These are phyloP conservation scores for Meyerozyma guilliermondii DNA, from an alignment of 1,139 yeast species.

Conservation along the genomic window DNA sequence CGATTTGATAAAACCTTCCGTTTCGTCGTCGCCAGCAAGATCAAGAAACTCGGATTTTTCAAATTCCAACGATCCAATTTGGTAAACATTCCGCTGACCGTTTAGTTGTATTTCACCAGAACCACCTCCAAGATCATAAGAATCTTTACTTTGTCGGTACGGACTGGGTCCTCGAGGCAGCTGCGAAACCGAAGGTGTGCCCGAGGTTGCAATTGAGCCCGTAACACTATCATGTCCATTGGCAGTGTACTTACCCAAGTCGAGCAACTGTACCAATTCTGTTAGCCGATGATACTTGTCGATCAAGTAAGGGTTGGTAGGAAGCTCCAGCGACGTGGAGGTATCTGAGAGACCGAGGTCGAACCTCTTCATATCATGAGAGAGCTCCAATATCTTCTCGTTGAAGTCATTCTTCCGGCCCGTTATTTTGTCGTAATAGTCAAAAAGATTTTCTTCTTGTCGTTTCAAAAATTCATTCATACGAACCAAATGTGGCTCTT, in stretches of 20 bases:
- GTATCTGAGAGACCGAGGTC: conserved; percentile 45
- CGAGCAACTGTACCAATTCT: conserved; percentile 48
- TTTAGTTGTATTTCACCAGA: conserved; percentile 6
- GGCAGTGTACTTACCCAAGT: conserved; percentile 5
- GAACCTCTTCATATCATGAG: conserved; percentile 51
- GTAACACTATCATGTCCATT: neutral
- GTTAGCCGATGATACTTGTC: conserved; percentile 62
- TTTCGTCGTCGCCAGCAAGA: conserved; percentile 42
- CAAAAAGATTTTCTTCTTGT: conserved; percentile 54
- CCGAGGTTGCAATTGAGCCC: neutral
- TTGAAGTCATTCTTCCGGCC: conserved; percentile 64
- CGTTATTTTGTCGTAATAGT: conserved; percentile 70
- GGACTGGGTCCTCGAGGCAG: neutral
- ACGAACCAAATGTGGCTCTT: conserved; percentile 73
- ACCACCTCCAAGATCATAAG: neutral
- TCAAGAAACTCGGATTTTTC: conserved; percentile 47
- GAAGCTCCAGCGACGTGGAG: conserved; percentile 49
- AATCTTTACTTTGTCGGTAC: neutral
- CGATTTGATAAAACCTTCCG: conserved; percentile 48
- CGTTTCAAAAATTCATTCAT: conserved; percentile 64
- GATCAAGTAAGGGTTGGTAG: conserved; percentile 63
- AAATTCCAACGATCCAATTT: conserved; percentile 52
- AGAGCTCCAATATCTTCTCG: conserved; percentile 51
- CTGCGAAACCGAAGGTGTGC: neutral
- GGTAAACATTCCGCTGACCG: conserved; percentile 32